Evolutionary conservation across 192 early-diverging fungal genomes (phyloP), one percentile per base, ranked within the genome.

Genomic region (Allomyces arbusculus): DNA sequence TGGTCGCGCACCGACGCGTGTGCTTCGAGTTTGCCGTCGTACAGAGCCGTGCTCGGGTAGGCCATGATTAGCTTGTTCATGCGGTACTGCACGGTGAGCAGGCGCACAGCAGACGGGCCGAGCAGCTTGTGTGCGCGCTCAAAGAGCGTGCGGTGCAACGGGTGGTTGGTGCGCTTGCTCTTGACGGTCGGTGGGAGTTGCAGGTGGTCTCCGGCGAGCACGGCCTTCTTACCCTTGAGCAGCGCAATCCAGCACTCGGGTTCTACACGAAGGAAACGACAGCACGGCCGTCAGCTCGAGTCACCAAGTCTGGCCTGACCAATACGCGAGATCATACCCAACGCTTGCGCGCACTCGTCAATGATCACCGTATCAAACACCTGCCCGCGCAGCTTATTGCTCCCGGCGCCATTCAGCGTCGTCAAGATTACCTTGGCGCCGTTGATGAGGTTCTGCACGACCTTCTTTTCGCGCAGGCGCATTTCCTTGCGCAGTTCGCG

Each of bases 181-280:
- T 88, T 86, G 65, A 92, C 78, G 0, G 91, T 96, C 8, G 93
- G 93, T 33, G 90, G 89, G 62, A 94, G 70, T 70, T 94, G 91
- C 63, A 87, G 75, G 74, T 90, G 89, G 71, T 94, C 92, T 11
- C 93, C 93, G 7, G 93, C 93, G 20, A 96, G 71, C 23, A 96
- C 79, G 5, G 88, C 78, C 62, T 78, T 80, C 23, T 83, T 80
- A 7, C 82, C 87, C 68, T 83, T 87, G 33, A 82, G 66, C 14
- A 91, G 79, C 1, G 93, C 89, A 63, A 93, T 87, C 91, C 91
- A 96, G 69, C 88, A 88, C 75, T 96, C 93, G 26, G 83, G 75
- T 69, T 73, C 63, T 14, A 73, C 16, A 23, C 23, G 23, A 64
- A 23, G 44, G 58, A 50, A 25, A 61, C 22, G 26, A 40, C 5